A percentile compares a stretch with the other conserved stretches of the same genome.
Conservation (phyloP, 768 basidiomycete species). For the Suillus plorans region DNA sequence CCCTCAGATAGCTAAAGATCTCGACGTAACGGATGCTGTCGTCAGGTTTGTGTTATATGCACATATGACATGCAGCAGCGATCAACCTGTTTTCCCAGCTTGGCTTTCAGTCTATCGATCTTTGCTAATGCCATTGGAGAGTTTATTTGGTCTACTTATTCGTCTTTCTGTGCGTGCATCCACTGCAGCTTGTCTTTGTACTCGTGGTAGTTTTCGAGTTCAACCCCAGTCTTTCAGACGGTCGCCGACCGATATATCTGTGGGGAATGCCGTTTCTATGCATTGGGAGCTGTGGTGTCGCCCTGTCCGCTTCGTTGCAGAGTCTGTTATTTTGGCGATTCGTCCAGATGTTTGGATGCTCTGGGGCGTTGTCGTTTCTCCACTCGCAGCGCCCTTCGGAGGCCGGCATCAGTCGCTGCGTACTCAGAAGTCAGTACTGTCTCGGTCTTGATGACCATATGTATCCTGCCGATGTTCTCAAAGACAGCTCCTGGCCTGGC, state of each 20-base stretch:
- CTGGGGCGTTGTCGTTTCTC: constrained; percentile 46
- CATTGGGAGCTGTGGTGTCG: constrained; percentile 61
- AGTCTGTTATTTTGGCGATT: constrained; percentile 63
- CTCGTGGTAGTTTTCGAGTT: background rate
- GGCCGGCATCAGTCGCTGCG: too few relatives aligned
- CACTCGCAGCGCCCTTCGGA: too few relatives aligned
- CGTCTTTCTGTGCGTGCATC: constrained; percentile 44
- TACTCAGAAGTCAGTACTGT: too few relatives aligned
- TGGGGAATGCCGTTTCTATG: constrained; percentile 56
- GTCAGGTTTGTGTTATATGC: constrained; percentile 41
- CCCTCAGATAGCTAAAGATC: constrained; percentile 61
- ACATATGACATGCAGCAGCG: background rate
- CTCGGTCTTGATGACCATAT: too few relatives aligned
- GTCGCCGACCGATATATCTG: constrained; percentile 61
- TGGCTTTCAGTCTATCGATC: constrained; percentile 52
- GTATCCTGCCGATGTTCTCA: too few relatives aligned
- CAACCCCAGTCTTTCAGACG: constrained; percentile 43
- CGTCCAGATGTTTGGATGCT: constrained; percentile 65
- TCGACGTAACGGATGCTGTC: constrained; percentile 51
- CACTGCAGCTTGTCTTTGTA: constrained; percentile 3
- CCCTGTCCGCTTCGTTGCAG: constrained; percentile 41
- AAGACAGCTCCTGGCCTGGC: too few relatives aligned
- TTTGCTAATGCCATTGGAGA: constrained; percentile 43
- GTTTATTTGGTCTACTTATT: constrained; percentile 51
- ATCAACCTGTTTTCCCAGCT: constrained; percentile 23